These are phyloP conservation scores for Tylopilus sp. DNA, from an alignment of 768 basidiomycete genomes.

Conservation along the genomic window DNA sequence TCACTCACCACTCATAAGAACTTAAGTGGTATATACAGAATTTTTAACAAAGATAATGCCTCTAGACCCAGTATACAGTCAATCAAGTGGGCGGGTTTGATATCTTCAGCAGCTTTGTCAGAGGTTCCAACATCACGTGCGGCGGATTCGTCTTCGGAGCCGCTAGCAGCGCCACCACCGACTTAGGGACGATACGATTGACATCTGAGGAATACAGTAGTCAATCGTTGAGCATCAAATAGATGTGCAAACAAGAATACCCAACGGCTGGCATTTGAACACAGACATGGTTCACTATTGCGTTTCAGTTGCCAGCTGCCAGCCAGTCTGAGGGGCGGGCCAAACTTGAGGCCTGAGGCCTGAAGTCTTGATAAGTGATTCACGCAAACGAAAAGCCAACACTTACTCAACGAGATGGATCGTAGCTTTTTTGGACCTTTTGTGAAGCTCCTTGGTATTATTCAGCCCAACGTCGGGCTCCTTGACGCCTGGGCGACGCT, in stretches of 20 bases:
- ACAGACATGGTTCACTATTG: constrained; percentile 15
- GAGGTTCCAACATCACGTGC: background rate
- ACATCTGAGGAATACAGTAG: constrained; percentile 10
- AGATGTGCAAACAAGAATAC: background rate
- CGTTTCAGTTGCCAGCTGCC: background rate
- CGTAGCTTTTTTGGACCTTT: constrained; percentile 20
- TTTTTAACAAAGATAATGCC: background rate
- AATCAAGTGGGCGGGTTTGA: background rate
- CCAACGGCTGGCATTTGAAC: constrained; percentile 19
- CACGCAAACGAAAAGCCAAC: background rate
- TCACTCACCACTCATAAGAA: no score
- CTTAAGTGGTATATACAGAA: no score
- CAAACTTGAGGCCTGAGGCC: no score
- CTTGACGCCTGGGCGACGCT: fast-evolving
- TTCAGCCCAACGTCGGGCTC: no score
- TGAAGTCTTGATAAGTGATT: background rate
- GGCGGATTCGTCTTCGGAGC: background rate
- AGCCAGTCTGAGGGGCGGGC: background rate
- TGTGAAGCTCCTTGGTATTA: constrained; percentile 14
- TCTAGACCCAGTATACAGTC: constrained; percentile 6
- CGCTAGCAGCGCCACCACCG: background rate
- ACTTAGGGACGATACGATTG: constrained; percentile 15
- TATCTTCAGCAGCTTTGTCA: background rate
- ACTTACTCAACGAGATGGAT: constrained; percentile 19
- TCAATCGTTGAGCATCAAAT: background rate